Base-by-base conservation (phyloP, 257 asterid species). In the Lavandula angustifolia region DNA sequence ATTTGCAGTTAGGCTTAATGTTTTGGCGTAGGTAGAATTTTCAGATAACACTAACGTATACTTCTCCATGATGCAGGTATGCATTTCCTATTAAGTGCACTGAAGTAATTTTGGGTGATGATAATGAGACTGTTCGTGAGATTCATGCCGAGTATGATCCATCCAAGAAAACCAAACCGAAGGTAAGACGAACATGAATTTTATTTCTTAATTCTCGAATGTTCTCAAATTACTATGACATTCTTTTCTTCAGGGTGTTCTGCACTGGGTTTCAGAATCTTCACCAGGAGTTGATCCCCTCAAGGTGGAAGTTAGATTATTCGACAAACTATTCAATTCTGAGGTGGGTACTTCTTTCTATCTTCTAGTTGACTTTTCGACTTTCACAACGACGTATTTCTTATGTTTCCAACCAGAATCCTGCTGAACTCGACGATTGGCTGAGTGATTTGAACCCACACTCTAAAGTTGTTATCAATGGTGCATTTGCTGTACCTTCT, bases 251-350 rank as follows among this genome's bases (percentile, higher is more conserved):
- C 79, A 94, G 97, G 97, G 97, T 17, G 97, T 90, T 75, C 89
- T 94, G 73, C 99, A 94, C 76, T 90, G 95, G 97, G 96, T 92
- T 53, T 71, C 95, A 7, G 95, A 87, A 72, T 77, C 97, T 67
- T 72, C 90, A 49, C 78, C 90, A 3, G 96, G 94, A 29, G 78
- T 68, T 32, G 78, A 85, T 43, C 97, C 97, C 37, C 83, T 89
- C 8, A 85, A 78, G 75, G 88, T 87, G 76, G 97, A 92, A 77
- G 88, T 87, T 77, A 73, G 98, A 76, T 75, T 92, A 72, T 85
- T 89, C 67, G 88, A 87, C 54, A 89, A 77, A 76, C 81, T 92
- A 75, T 92, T 92, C 80, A 70, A 53, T 32, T 92, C 99, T 8
- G 99, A 92, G 99, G 99, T 92, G 66, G 18, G 78, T 41, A 64